phyloP scores from a whole-genome alignment of 805 yeast species.

The Metschnikowia matae region DNA sequence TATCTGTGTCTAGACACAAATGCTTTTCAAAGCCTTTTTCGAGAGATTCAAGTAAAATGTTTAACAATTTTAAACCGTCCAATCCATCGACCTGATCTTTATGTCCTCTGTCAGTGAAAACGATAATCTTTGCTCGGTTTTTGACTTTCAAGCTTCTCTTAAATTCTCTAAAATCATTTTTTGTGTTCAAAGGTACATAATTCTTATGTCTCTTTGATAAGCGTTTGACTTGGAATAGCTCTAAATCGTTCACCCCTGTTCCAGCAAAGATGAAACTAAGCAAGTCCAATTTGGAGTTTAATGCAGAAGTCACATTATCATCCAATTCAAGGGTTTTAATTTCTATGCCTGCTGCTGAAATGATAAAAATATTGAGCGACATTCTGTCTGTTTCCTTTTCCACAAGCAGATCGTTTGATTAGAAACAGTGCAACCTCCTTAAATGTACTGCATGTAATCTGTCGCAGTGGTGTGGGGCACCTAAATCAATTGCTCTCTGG shows the following conservation, averaged over 20 bases:
- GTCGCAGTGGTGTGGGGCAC: constrained; percentile 2
- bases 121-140: constrained; percentile 35
- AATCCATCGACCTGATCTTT: neutral
- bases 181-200: constrained; percentile 36
- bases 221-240: constrained; percentile 22
- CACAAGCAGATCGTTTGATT: neutral
- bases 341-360: neutral
- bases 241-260: neutral
- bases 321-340: neutral
- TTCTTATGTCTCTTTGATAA: constrained; percentile 45
- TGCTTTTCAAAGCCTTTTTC: neutral
- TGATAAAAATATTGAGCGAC: neutral
- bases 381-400: neutral
- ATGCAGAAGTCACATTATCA: neutral
- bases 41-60: neutral
- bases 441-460: neutral
- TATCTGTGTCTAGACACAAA: neutral
- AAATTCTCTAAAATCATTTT: constrained; percentile 40
- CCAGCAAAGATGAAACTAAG: neutral
- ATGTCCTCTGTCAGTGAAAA: neutral
- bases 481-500: neutral
- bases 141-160: constrained; percentile 47
- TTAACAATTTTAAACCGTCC: neutral
- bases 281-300: neutral
- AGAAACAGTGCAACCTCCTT: neutral